Evolutionary conservation across 1,139 yeast genomes (phyloP).

Genomic region (Blastobotrys proliferans): DNA sequence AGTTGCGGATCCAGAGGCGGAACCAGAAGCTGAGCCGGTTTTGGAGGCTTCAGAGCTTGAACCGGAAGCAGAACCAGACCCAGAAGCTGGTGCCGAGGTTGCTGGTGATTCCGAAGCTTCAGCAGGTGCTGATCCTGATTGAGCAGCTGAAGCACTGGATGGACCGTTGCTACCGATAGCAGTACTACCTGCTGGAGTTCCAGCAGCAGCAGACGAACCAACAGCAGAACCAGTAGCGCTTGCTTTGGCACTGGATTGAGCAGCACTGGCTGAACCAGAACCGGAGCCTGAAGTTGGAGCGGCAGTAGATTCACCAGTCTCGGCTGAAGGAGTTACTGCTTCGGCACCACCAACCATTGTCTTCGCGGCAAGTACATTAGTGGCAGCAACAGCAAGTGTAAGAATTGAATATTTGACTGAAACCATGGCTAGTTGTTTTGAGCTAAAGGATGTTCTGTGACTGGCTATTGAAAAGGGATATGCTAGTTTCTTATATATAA

Average conservation of each 20-base stretch:
- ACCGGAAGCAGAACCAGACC: neutral
- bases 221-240: neutral
- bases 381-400: no score
- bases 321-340: no score
- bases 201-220: neutral
- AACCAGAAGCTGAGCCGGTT: neutral
- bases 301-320: neutral
- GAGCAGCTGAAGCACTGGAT: neutral
- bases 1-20: neutral
- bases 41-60: neutral
- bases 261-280: neutral
- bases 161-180: neutral
- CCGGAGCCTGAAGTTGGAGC: neutral
- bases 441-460: no score
- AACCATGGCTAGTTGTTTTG: no score
- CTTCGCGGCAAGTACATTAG: no score
- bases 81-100: neutral
- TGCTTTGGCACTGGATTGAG: neutral
- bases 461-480: no score
- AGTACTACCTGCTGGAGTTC: neutral
- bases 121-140: neutral
- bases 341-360: no score
- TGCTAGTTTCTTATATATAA: no score
- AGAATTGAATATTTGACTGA: no score
- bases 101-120: neutral